phyloP scores from a whole-genome alignment of 345 rosid genomes.

The Zanthoxylum bungeanum region DNA sequence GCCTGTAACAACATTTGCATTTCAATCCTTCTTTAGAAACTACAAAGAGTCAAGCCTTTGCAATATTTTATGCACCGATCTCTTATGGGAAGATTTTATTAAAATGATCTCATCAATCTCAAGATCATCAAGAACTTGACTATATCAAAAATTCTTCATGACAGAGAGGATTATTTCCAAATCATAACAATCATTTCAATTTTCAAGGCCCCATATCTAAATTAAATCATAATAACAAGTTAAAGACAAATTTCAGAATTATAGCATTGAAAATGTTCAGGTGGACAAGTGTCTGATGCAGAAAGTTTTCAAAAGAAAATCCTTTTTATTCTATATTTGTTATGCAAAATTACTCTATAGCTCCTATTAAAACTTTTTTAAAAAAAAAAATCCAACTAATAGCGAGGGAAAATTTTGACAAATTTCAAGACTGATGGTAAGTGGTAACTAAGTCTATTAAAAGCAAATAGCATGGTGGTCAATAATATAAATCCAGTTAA shows the following conservation, averaged over 20 bases:
- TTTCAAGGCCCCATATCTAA: too few species aligned
- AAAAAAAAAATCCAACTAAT: neutral
- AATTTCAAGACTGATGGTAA: neutral
- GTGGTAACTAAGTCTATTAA: neutral
- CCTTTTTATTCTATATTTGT: neutral
- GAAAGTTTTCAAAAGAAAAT: neutral
- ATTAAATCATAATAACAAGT: too few species aligned
- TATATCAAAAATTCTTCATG: too few species aligned
- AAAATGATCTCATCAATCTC: slow-evolving; percentile 80
- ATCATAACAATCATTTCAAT: slow-evolving; percentile 83
- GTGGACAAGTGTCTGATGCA: too few species aligned
- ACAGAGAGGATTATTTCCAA: slow-evolving; percentile 78
- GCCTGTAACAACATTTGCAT: too few species aligned
- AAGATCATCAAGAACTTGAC: slow-evolving; percentile 52
- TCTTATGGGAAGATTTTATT: slow-evolving; percentile 71
- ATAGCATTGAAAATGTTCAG: too few species aligned
- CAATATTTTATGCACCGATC: slow-evolving; percentile 84
- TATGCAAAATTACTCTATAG: neutral
- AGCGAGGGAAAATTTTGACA: neutral
- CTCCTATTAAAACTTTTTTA: neutral
- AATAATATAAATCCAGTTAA: neutral
- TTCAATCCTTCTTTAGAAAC: too few species aligned
- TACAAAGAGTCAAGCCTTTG: slow-evolving; percentile 80
- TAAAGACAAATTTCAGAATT: too few species aligned
- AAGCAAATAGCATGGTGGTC: neutral